Conservation (phyloP, 306 rosid genomes). For the Quillaja saponaria region DNA sequence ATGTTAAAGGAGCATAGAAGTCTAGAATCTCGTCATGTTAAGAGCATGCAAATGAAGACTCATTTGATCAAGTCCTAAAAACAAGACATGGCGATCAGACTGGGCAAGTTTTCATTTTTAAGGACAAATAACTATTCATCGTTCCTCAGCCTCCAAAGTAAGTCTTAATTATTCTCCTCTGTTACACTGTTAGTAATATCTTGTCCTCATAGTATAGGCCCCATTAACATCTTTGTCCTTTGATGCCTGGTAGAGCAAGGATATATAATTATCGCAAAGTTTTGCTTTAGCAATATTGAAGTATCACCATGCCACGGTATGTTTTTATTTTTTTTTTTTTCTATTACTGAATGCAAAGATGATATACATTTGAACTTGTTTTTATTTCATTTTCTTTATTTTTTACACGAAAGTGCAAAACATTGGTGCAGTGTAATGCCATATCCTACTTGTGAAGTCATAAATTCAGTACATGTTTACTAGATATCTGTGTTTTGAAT, state of each 20-base stretch:
- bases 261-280: conserved; percentile 80
- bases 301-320: conserved; percentile 85
- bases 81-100: too few relatives aligned
- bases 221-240: conserved; percentile 20
- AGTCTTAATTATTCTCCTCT: background rate
- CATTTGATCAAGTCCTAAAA: conserved; percentile 11
- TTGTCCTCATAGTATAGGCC: background rate
- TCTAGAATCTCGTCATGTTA: too few relatives aligned
- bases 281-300: conserved; percentile 77
- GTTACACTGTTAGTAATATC: background rate
- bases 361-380: background rate
- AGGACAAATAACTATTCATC: background rate
- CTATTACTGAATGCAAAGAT: conserved; percentile 15
- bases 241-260: conserved; percentile 71
- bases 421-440: conserved; percentile 73
- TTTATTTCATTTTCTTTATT: background rate
- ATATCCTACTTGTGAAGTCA: conserved; percentile 48
- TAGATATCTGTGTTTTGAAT: too few relatives aligned
- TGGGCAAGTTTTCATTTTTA: background rate
- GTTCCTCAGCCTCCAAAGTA: background rate
- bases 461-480: too few relatives aligned
- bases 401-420: conserved; percentile 3
- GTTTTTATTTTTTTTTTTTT: conserved; percentile 30
- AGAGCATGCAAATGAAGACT: background rate
- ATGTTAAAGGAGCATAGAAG: too few relatives aligned